Conservation (phyloP, 805 yeast genomes). For the Yarrowia sp. region DNA sequence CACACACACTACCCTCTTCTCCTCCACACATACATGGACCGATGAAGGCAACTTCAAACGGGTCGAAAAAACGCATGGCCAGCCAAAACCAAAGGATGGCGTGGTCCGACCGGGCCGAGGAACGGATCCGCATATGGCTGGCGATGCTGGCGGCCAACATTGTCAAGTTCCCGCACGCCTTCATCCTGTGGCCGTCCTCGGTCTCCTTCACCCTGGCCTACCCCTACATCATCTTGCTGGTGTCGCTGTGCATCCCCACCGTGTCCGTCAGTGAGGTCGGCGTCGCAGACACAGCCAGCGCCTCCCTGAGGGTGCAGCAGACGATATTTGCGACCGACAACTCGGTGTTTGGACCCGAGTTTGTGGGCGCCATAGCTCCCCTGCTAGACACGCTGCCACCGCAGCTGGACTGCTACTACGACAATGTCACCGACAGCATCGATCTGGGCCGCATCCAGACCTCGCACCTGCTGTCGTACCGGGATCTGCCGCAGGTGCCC, state of each 20-base stretch:
- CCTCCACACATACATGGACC: slow-evolving; percentile 18
- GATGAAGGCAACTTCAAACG: slow-evolving; percentile 26
- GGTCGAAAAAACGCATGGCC: slow-evolving; percentile 27
- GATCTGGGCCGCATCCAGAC: slow-evolving; percentile 35
- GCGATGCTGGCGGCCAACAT: slow-evolving; percentile 37
- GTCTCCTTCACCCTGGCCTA: slow-evolving; percentile 58
- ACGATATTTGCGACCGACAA: slow-evolving; percentile 47
- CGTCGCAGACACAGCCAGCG: slow-evolving; percentile 42
- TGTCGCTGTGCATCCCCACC: slow-evolving; percentile 42
- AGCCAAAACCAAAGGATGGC: background rate
- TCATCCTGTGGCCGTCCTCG: slow-evolving; percentile 59
- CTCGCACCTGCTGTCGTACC: slow-evolving; percentile 33
- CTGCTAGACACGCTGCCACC: slow-evolving; percentile 24
- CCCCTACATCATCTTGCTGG: slow-evolving; percentile 53
- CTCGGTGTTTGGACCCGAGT: slow-evolving; percentile 27
- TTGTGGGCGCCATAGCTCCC: slow-evolving; percentile 13
- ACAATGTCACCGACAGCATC: slow-evolving; percentile 15
- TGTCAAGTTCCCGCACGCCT: slow-evolving; percentile 51
- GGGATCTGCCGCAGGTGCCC: slow-evolving; percentile 19
- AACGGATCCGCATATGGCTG: slow-evolving; percentile 37
- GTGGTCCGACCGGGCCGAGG: slow-evolving; percentile 20
- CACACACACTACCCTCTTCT: background rate
- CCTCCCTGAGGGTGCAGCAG: slow-evolving; percentile 48
- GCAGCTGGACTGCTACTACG: slow-evolving; percentile 25
- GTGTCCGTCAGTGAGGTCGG: slow-evolving; percentile 41